A percentile compares a stretch with the other conserved stretches of the same genome.
Conservation (phyloP, 768 basidiomycete genomes). For the Boletus speciosus region DNA sequence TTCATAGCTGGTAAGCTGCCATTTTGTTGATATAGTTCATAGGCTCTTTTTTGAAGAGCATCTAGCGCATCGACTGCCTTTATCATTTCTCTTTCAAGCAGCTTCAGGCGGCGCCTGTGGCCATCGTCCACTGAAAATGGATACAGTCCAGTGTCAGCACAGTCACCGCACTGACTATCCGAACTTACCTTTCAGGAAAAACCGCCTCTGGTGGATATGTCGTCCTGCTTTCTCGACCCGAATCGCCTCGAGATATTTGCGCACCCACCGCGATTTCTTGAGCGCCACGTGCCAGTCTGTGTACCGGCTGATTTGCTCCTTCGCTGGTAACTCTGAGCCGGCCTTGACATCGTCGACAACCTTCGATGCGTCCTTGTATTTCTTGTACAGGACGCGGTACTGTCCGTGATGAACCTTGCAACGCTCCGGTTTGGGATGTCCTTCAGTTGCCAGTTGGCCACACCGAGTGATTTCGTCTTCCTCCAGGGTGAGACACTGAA, state of each 20-base stretch:
- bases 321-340: slow-evolving; percentile 15
- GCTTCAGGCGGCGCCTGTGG: slow-evolving; percentile 29
- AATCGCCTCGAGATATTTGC: slow-evolving; percentile 9
- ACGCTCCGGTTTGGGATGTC: slow-evolving; percentile 11
- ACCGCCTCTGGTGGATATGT: slow-evolving; percentile 29
- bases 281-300: slow-evolving; percentile 10
- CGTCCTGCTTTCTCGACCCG: slow-evolving; percentile 31
- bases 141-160: not conserved
- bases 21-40: slow-evolving; percentile 11
- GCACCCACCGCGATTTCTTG: slow-evolving; percentile 23
- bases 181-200: slow-evolving; percentile 31
- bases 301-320: slow-evolving; percentile 11
- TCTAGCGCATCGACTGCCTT: slow-evolving; percentile 18
- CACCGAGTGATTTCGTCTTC: slow-evolving; percentile 29
- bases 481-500: slow-evolving; percentile 17
- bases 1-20: slow-evolving; percentile 3
- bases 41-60: slow-evolving; percentile 16
- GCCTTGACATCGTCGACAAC: slow-evolving; percentile 20
- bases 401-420: slow-evolving; percentile 28
- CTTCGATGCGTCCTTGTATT: slow-evolving; percentile 28
- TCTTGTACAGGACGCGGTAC: slow-evolving; percentile 20
- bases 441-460: slow-evolving; percentile 15
- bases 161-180: no score
- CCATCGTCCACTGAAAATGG: slow-evolving; percentile 26
- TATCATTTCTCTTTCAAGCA: slow-evolving; percentile 30